A percentile compares a stretch with the other conserved stretches of the same genome.
Conservation (phyloP, 192 early-diverging fungal species). For the Coemansia sp. region DNA sequence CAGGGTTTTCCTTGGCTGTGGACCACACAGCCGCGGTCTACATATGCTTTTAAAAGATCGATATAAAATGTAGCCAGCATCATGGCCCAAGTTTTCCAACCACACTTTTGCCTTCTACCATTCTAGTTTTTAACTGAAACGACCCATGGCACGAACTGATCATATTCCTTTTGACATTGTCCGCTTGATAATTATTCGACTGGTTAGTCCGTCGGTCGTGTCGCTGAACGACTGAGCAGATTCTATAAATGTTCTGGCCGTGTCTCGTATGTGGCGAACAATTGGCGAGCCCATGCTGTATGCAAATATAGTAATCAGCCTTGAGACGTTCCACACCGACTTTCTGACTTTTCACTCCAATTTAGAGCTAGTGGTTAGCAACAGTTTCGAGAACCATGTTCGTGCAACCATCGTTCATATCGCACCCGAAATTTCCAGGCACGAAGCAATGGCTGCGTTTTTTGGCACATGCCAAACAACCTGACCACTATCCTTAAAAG, state of each 20-base stretch:
- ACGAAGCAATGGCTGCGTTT: neutral
- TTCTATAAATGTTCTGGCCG: neutral
- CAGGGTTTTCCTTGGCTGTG: too few species aligned
- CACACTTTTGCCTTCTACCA: too few species aligned
- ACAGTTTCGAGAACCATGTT: neutral
- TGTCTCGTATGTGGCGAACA: neutral
- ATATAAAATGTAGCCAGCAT: too few species aligned
- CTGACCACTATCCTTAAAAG: neutral
- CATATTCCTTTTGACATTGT: neutral
- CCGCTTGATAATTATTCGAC: neutral
- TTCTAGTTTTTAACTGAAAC: neutral
- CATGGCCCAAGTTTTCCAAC: too few species aligned
- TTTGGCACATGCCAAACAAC: neutral
- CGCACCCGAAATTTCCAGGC: neutral
- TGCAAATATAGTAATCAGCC: neutral
- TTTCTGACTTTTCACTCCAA: neutral
- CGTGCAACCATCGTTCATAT: neutral
- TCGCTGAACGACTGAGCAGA: neutral
- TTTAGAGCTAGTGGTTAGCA: neutral
- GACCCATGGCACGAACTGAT: neutral
- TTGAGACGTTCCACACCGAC: neutral
- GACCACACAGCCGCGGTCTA: too few species aligned
- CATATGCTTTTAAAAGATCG: too few species aligned
- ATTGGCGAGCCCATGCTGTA: neutral
- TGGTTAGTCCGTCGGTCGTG: neutral